Evolutionary conservation across 2,329 filamentous ascomycete genomes (phyloP).

Genomic region (Ceratocystis cacaofunesta): DNA sequence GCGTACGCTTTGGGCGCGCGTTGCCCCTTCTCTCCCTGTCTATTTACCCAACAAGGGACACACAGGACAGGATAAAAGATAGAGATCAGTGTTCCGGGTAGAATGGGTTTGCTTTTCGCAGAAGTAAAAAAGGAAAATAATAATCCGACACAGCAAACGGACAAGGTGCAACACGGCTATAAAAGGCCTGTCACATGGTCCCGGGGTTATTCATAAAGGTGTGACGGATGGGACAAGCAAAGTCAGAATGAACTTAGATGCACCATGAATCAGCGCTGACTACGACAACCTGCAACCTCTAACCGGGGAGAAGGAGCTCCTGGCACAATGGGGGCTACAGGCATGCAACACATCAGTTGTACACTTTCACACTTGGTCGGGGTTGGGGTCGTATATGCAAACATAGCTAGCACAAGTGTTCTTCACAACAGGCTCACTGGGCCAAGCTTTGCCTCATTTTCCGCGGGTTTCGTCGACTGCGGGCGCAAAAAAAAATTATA

Average conservation of each 20-base stretch:
- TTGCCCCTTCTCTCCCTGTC: not conserved
- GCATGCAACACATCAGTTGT: not conserved
- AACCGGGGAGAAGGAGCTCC: not conserved
- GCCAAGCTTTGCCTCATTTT: too few relatives aligned
- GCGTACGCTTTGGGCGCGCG: not conserved
- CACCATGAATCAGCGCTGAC: not conserved
- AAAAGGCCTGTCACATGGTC: not conserved
- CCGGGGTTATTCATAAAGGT: not conserved
- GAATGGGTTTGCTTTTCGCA: not conserved
- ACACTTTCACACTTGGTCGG: not conserved
- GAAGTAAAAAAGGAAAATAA: not conserved
- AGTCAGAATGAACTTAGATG: too few relatives aligned
- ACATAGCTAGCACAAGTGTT: too few relatives aligned
- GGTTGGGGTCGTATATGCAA: too few relatives aligned
- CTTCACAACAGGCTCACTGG: too few relatives aligned
- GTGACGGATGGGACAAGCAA: not conserved
- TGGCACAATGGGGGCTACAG: not conserved
- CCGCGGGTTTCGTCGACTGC: too few relatives aligned
- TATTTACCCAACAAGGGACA: not conserved
- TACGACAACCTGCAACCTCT: not conserved
- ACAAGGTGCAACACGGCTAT: not conserved
- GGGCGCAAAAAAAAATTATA: too few relatives aligned
- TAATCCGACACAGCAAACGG: not conserved
- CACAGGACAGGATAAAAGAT: not conserved
- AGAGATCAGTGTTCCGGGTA: too few relatives aligned